Percentiles rank a stretch among this genome's conserved stretches.
Conservation (phyloP, 2,329 filamentous ascomycete genomes). For the Aspergillus tanneri region DNA sequence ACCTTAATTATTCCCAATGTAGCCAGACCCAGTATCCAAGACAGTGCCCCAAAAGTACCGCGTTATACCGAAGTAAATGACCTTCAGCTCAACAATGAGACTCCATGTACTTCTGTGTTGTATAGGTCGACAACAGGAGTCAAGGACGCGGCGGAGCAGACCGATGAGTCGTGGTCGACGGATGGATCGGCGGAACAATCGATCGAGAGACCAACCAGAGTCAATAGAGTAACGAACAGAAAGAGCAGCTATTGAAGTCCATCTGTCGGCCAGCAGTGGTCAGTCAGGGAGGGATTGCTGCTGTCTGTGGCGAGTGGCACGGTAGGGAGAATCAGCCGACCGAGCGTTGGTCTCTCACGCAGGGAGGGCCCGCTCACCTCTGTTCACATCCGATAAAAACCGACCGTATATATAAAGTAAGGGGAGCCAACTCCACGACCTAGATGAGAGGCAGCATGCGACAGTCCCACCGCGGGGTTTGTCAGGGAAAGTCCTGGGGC, state of each 20-base stretch:
- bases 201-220: conserved; percentile 2
- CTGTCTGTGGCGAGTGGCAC: conserved; percentile 15
- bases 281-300: conserved; percentile 11
- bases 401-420: conserved; percentile 7
- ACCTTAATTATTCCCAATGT: not conserved
- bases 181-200: conserved; percentile 8
- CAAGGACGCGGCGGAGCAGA: not conserved
- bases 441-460: conserved; percentile 2
- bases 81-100: not conserved
- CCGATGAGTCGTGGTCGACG: not conserved
- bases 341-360: conserved; percentile 4
- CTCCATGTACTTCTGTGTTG: not conserved
- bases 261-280: conserved; percentile 13
- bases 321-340: conserved; percentile 22
- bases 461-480: conserved; percentile 3
- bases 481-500: conserved; percentile 9
- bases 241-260: conserved; percentile 1
- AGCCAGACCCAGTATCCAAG: not conserved
- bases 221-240: conserved; percentile 8
- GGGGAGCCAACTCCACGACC: not conserved
- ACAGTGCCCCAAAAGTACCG: not conserved
- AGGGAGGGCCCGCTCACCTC: conserved; percentile 10
- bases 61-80: not conserved
- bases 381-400: conserved; percentile 5
- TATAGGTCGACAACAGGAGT: not conserved